These are phyloP conservation scores for Metschnikowia henanensis DNA, from an alignment of 805 yeast species.

Conservation along the genomic window DNA sequence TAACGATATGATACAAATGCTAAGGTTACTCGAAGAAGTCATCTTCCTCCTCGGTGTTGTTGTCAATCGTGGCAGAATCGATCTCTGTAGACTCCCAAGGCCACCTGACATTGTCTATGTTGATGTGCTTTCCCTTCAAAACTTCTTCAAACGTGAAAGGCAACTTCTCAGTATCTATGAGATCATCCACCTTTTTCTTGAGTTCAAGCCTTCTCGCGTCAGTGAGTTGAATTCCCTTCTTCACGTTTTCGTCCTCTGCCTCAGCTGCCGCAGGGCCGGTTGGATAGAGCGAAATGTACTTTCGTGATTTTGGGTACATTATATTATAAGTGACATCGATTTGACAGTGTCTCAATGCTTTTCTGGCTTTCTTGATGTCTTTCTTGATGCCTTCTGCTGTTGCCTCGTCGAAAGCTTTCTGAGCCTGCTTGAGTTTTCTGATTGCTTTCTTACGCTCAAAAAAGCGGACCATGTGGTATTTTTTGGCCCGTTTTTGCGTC, in stretches of 20 bases:
- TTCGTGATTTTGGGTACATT: slow-evolving; percentile 75
- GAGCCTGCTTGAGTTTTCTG: slow-evolving; percentile 61
- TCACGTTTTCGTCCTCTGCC: slow-evolving; percentile 34
- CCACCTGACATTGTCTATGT: slow-evolving; percentile 21
- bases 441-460: slow-evolving; percentile 87
- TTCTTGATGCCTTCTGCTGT: slow-evolving; percentile 34
- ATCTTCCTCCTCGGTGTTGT: slow-evolving; percentile 21
- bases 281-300: slow-evolving; percentile 80
- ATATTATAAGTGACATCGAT: slow-evolving; percentile 73
- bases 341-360: slow-evolving; percentile 54
- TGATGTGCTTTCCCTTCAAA: slow-evolving; percentile 37
- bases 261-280: slow-evolving; percentile 27
- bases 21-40: slow-evolving; percentile 27
- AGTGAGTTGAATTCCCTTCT: slow-evolving; percentile 42
- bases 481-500: slow-evolving; percentile 56
- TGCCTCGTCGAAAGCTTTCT: slow-evolving; percentile 37
- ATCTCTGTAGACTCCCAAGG: slow-evolving; percentile 29
- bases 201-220: slow-evolving; percentile 45
- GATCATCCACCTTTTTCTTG: slow-evolving; percentile 48
- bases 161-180: slow-evolving; percentile 52
- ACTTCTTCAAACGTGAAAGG: slow-evolving; percentile 53
- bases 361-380: slow-evolving; percentile 45
- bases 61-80: slow-evolving; percentile 44
- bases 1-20: slow-evolving; percentile 11
- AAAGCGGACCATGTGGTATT: slow-evolving; percentile 91